These are phyloP conservation scores for Hibiscus mutabilis DNA, from an alignment of 345 rosid species.

Conservation along the genomic window DNA sequence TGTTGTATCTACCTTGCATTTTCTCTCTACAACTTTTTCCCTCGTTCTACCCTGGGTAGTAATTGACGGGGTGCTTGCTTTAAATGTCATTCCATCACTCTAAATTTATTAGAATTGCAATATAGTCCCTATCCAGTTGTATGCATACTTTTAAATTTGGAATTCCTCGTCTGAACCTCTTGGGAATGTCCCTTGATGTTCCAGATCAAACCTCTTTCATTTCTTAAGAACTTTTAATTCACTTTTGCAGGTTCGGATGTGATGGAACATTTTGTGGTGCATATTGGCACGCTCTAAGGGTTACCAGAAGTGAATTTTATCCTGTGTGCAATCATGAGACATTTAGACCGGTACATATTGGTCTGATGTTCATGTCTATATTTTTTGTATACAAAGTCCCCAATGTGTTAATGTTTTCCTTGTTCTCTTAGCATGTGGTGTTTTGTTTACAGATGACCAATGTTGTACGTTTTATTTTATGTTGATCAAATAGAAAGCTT, in stretches of 20 bases:
- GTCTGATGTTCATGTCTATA: neutral
- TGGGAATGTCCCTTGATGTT: slow-evolving; percentile 3
- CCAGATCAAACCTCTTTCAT: neutral
- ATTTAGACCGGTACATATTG: slow-evolving; percentile 49
- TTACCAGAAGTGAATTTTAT: slow-evolving; percentile 29
- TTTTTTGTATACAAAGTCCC: neutral
- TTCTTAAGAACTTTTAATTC: neutral
- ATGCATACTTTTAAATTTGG: neutral
- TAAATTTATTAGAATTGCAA: neutral
- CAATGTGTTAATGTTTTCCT: neutral
- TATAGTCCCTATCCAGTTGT: neutral
- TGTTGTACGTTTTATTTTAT: neutral
- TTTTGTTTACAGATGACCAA: neutral
- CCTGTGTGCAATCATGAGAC: slow-evolving; percentile 48
- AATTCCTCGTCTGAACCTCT: slow-evolving; percentile 1
- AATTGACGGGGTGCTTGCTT: neutral
- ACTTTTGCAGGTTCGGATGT: slow-evolving; percentile 67
- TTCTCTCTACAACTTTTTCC: neutral
- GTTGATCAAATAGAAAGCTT: too few relatives aligned
- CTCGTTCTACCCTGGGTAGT: neutral
- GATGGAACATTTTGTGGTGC: slow-evolving; percentile 83
- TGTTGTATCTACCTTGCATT: neutral
- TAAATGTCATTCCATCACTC: neutral
- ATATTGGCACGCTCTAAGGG: slow-evolving; percentile 63
- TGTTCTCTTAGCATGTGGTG: neutral